A percentile compares a stretch with the other conserved stretches of the same genome.
Conservation (phyloP, 306 rosid genomes). For the Cercis canadensis region DNA sequence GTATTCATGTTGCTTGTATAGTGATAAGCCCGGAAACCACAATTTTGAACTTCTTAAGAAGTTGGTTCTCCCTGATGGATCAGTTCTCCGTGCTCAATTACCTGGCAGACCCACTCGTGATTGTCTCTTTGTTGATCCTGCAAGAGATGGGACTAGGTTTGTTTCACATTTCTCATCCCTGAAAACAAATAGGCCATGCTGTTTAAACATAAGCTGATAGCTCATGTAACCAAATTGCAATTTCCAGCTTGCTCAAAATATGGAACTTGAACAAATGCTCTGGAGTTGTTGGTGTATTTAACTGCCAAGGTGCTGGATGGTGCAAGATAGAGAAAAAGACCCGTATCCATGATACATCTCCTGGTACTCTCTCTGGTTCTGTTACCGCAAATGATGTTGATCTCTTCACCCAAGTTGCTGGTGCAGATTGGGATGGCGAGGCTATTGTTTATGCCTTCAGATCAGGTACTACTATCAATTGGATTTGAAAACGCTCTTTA, state of each 20-base stretch:
- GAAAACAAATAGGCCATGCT: not conserved
- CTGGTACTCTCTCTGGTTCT: slow-evolving; percentile 71
- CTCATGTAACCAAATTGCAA: slow-evolving; percentile 20
- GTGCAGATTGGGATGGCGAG: slow-evolving; percentile 80
- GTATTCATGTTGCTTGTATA: slow-evolving; percentile 31
- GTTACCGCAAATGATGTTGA: slow-evolving; percentile 78
- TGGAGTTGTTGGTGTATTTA: slow-evolving; percentile 93
- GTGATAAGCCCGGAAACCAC: slow-evolving; percentile 96
- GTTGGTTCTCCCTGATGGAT: slow-evolving; percentile 94
- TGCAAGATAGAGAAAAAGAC: slow-evolving; percentile 84
- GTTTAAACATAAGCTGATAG: slow-evolving; percentile 6
- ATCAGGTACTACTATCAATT: slow-evolving; percentile 65
- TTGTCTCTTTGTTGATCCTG: slow-evolving; percentile 86
- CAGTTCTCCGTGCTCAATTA: slow-evolving; percentile 86
- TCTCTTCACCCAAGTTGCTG: slow-evolving; percentile 63
- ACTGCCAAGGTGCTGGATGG: slow-evolving; percentile 99
- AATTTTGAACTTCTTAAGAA: slow-evolving; percentile 90
- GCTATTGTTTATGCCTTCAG: slow-evolving; percentile 60
- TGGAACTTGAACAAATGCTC: slow-evolving; percentile 94
- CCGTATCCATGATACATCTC: slow-evolving; percentile 75
- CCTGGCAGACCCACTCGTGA: slow-evolving; percentile 97
- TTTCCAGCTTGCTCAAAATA: slow-evolving; percentile 85
- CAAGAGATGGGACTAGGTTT: slow-evolving; percentile 88
- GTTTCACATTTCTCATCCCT: not conserved
- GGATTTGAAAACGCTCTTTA: not conserved